Base-by-base conservation (phyloP, 306 rosid species). In the Mucuna pruriens region DNA sequence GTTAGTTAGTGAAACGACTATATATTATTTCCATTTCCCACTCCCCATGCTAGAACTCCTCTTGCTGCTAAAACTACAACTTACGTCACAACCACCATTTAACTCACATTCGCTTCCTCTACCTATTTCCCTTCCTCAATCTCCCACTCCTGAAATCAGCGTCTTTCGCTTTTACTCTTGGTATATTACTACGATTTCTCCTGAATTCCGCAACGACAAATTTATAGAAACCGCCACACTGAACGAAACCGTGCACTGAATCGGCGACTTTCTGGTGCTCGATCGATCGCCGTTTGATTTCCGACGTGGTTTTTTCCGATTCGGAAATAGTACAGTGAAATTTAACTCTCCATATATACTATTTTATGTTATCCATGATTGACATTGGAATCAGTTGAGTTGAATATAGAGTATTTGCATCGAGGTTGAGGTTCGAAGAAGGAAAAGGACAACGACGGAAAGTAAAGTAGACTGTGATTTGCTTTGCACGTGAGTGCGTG, bases 401-500 rank as follows among this genome's bases (percentile, higher is more conserved):
- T 75, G 17, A 58, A 25, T 36, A 11, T 5, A 4, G 55, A 48
- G 29, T 67, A 11, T 22, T 40, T 36, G n/a, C 40, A 15, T 16
- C 25, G 31, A 45, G 80, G 22, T 60, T 29, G 26, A 7, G 5
- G 6, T 71, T 46, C 44, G 55, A 23, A 16, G 22, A 26, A 29
- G 75, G 36, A 46, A 23, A 7, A 44, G 64, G 36, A 20, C 6
- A 54, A 1, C 10, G 8, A 68, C 58, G 69, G 80, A 85, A 70
- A 78, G 48, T 49, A 22, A 20, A 54, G 69, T 61, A 6, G 40
- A 26, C 29, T 13, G 67, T 6, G 49, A 39, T 68, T 70, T 76
- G 34, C 2, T 58, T 76, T 33, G 79, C 83, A 84, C 84, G 89
- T 83, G 85, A 71, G 44, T 44, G 55, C 62, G 83, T 76, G 83